Conservation (phyloP, 2,329 filamentous ascomycete genomes). For the Aspergillus sp. region DNA sequence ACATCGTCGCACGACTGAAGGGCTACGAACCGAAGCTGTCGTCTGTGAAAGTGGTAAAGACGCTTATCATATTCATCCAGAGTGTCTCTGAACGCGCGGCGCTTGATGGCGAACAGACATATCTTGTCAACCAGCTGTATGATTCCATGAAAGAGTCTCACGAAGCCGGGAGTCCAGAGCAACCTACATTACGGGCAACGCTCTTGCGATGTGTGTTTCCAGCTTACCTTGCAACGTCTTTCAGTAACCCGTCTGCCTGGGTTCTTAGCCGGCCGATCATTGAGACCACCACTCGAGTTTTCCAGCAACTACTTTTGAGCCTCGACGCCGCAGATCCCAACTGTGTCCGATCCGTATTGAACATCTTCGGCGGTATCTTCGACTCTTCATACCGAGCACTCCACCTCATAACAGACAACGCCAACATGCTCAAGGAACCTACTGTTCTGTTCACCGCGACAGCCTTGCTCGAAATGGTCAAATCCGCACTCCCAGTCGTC, state of each 20-base stretch:
- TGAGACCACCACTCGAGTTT: constrained; percentile 49
- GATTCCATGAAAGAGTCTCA: constrained; percentile 53
- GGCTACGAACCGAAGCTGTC: constrained; percentile 61
- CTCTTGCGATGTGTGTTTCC: constrained; percentile 61
- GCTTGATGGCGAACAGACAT: constrained; percentile 60
- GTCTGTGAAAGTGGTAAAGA: constrained; percentile 55
- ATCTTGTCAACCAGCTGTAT: constrained; percentile 59
- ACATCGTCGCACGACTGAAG: constrained; percentile 65
- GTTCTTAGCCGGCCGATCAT: constrained; percentile 59
- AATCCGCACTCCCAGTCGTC: constrained; percentile 45
- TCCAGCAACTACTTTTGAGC: constrained; percentile 51
- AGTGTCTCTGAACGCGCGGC: constrained; percentile 63
- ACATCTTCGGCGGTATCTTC: constrained; percentile 45
- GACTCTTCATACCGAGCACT: constrained; percentile 44
- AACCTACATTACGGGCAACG: constrained; percentile 55
- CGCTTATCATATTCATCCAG: constrained; percentile 63
- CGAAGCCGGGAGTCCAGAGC: constrained; percentile 46
- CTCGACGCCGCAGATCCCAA: constrained; percentile 47
- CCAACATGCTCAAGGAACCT: constrained; percentile 42
- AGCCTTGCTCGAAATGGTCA: constrained; percentile 48
- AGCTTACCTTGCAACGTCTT: constrained; percentile 57
- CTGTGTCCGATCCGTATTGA: constrained; percentile 43
- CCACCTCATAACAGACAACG: constrained; percentile 39
- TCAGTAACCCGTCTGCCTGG: constrained; percentile 54
- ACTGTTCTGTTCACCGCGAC: constrained; percentile 44